Percentiles rank a stretch among this genome's conserved stretches.
These are phyloP conservation scores for Glycyrrhiza uralensis DNA, from an alignment of 306 rosid genomes.

Conservation along the genomic window DNA sequence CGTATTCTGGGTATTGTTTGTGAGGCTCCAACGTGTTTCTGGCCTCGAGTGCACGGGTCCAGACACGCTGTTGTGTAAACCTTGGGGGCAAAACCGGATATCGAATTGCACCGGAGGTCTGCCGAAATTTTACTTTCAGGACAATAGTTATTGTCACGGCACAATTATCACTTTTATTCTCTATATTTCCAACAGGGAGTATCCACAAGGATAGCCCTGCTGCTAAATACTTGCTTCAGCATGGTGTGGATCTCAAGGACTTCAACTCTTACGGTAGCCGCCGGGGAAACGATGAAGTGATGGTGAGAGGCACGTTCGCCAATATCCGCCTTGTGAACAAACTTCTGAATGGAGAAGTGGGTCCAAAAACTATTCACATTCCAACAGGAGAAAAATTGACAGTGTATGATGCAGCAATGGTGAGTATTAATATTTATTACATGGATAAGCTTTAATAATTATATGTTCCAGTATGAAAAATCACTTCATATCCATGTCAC, in stretches of 20 bases:
- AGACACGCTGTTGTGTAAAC: no score
- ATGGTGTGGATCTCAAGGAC: constrained; percentile 34
- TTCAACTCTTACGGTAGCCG: constrained; percentile 45
- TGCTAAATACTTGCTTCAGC: constrained; percentile 38
- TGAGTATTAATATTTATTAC: neutral
- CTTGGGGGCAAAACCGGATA: no score
- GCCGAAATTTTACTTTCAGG: no score
- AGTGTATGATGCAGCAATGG: constrained; percentile 45
- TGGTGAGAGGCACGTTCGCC: constrained; percentile 39
- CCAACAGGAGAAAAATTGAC: constrained; percentile 40
- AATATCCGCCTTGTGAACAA: constrained; percentile 39
- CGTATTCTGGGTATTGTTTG: no score
- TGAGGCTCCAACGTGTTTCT: no score
- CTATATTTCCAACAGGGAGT: no score
- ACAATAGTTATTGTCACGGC: no score
- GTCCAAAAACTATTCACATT: constrained; percentile 45
- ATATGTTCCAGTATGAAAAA: neutral
- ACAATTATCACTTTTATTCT: no score
- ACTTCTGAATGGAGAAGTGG: constrained; percentile 38
- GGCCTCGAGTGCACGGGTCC: no score
- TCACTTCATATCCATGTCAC: neutral
- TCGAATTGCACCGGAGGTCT: no score
- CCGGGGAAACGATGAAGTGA: constrained; percentile 44
- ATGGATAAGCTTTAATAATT: neutral
- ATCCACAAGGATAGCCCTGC: constrained; percentile 46